These are phyloP conservation scores for Pseudozyma hubeiensis DNA, from an alignment of 1,284 basidiomycete species.

Conservation along the genomic window DNA sequence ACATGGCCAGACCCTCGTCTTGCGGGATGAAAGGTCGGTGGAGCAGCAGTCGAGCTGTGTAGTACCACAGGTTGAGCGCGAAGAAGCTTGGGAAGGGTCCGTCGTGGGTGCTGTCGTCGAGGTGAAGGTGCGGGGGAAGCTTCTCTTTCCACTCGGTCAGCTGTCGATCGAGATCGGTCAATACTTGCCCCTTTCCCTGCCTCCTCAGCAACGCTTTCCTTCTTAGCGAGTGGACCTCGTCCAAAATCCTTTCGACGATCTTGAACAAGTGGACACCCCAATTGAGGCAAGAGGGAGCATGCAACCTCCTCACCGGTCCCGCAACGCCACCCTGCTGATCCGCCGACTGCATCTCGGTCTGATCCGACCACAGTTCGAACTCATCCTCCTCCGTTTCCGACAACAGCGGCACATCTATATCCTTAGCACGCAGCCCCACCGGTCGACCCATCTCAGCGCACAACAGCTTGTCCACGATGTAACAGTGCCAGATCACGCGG, in stretches of 20 bases:
- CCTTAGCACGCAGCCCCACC: slow-evolving; percentile 68
- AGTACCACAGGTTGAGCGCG: slow-evolving; percentile 59
- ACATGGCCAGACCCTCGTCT: slow-evolving; percentile 49
- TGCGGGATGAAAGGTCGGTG: slow-evolving; percentile 65
- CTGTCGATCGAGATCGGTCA: slow-evolving; percentile 55
- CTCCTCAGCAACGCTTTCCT: slow-evolving; percentile 56
- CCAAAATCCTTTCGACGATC: slow-evolving; percentile 60
- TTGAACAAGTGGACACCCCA: slow-evolving; percentile 58
- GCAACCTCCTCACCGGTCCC: slow-evolving; percentile 17
- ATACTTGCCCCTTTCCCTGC: slow-evolving; percentile 48
- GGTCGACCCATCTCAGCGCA: slow-evolving; percentile 70
- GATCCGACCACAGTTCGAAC: slow-evolving; percentile 69
- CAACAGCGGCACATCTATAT: slow-evolving; percentile 69
- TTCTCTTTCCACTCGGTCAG: slow-evolving; percentile 53
- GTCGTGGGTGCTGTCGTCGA: slow-evolving; percentile 39
- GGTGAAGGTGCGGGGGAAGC: slow-evolving; percentile 49
- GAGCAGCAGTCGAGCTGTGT: slow-evolving; percentile 54
- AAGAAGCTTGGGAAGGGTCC: slow-evolving; percentile 56
- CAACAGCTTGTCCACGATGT: slow-evolving; percentile 70
- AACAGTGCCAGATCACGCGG: slow-evolving; percentile 70
- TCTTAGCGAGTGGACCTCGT: slow-evolving; percentile 58
- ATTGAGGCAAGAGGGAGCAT: slow-evolving; percentile 58
- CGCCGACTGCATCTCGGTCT: slow-evolving; percentile 45
- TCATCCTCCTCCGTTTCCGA: slow-evolving; percentile 70
- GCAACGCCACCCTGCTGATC: background rate